Evolutionary conservation across 2,329 filamentous ascomycete genomes (phyloP).

Genomic region (Sarocladiaceae sp.): DNA sequence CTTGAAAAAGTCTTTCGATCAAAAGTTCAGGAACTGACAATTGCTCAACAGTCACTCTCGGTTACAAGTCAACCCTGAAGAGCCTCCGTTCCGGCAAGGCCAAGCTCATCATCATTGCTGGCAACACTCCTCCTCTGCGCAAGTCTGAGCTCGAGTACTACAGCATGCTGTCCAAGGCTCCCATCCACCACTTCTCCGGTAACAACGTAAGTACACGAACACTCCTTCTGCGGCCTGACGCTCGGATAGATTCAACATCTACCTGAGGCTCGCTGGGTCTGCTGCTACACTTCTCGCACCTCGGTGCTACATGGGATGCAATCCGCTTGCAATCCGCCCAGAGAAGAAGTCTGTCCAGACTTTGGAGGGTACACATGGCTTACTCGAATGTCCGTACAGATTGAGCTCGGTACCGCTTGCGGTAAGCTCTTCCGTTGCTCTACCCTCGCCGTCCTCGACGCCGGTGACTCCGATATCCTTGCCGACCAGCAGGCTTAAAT

Average conservation of each 20-base stretch:
- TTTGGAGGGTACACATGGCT: constrained; percentile 83
- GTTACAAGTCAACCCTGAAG: constrained; percentile 60
- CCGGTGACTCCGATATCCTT: constrained; percentile 91
- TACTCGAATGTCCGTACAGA: constrained; percentile 61
- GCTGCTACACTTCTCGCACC: constrained; percentile 5
- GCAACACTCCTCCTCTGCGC: constrained; percentile 95
- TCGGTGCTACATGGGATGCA: constrained; percentile 5
- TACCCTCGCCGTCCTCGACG: constrained; percentile 95
- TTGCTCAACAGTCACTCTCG: constrained; percentile 30
- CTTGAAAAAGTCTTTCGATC: background rate
- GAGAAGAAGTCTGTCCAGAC: constrained; percentile 83
- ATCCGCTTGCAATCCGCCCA: constrained; percentile 48
- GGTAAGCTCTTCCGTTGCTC: constrained; percentile 99
- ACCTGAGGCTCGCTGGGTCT: background rate
- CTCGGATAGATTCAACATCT: constrained; percentile 3
- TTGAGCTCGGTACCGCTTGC: constrained; percentile 96
- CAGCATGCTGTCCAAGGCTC: constrained; percentile 87
- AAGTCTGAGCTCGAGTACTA: constrained; percentile 98
- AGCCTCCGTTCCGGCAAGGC: constrained; percentile 91
- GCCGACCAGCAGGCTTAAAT: constrained; percentile 50
- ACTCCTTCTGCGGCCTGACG: constrained; percentile 17
- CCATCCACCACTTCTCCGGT: constrained; percentile 95
- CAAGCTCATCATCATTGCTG: constrained; percentile 91
- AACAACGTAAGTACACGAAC: constrained; percentile 83
- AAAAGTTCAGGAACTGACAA: background rate